Evolutionary conservation across 2,329 filamentous ascomycete genomes (phyloP).

Genomic region (Scedosporium aurantiacum): DNA sequence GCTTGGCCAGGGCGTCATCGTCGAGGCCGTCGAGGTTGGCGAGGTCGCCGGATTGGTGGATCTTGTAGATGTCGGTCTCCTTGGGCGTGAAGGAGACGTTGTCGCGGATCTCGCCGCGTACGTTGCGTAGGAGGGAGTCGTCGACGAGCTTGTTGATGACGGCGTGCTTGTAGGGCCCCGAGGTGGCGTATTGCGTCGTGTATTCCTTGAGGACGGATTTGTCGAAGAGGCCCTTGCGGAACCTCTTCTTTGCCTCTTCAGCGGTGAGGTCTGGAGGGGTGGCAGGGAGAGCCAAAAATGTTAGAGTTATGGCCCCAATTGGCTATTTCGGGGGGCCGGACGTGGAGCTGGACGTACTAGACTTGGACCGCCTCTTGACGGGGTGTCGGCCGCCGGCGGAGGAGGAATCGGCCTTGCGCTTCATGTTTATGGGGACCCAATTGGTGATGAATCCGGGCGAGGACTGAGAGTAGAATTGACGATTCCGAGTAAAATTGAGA

Average conservation of each 20-base stretch:
- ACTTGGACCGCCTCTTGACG: slow-evolving; percentile 43
- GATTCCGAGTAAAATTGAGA: slow-evolving; percentile 2
- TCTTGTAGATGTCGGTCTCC: slow-evolving; percentile 99
- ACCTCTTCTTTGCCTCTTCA: slow-evolving; percentile 44
- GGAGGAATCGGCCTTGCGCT: slow-evolving; percentile 46
- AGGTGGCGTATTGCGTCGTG: slow-evolving; percentile 50
- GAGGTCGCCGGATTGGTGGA: slow-evolving; percentile 94
- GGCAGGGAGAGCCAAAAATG: neutral
- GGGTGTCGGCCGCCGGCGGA: slow-evolving; percentile 30
- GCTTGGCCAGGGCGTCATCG: slow-evolving; percentile 68
- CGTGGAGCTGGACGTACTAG: slow-evolving; percentile 22
- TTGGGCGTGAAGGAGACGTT: slow-evolving; percentile 96
- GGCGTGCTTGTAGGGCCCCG: slow-evolving; percentile 75
- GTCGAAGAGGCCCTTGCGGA: slow-evolving; percentile 57
- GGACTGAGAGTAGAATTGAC: slow-evolving; percentile 1
- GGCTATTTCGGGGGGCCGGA: slow-evolving; percentile 4
- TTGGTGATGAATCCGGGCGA: neutral
- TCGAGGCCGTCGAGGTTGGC: slow-evolving; percentile 94
- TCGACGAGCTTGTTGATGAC: slow-evolving; percentile 77
- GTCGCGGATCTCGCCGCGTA: slow-evolving; percentile 78
- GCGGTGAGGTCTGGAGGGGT: slow-evolving; percentile 32
- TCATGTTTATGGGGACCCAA: slow-evolving; percentile 30
- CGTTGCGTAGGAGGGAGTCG: slow-evolving; percentile 68
- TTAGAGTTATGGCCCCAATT: neutral
- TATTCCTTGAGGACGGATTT: slow-evolving; percentile 45